Evolutionary conservation across 2,329 filamentous ascomycete genomes (phyloP).

Genomic region (Parastagonospora nodorum): DNA sequence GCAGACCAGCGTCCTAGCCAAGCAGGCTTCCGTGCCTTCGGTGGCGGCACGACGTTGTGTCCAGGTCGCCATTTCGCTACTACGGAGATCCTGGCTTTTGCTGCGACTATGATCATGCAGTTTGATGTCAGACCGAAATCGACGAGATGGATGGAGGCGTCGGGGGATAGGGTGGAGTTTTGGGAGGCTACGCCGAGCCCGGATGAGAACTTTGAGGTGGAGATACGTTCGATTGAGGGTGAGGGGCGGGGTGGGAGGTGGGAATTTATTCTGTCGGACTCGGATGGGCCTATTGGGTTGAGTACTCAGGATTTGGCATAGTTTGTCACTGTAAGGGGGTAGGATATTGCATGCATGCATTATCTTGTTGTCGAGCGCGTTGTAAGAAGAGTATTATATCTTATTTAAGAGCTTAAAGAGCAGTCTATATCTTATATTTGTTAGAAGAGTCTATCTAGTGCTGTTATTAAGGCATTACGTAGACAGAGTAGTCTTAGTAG

Average conservation of each 20-base stretch:
- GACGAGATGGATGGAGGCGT: background rate
- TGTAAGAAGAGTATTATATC: background rate
- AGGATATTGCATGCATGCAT: too few species aligned
- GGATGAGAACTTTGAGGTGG: background rate
- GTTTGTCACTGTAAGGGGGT: too few species aligned
- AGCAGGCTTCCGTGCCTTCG: conserved; percentile 33
- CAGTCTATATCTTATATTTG: background rate
- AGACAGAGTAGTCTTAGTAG: too few species aligned
- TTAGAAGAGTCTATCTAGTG: background rate
- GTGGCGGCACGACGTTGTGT: conserved; percentile 34
- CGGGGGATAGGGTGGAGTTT: conserved; percentile 8
- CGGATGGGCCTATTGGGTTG: too few species aligned
- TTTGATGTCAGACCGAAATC: conserved; percentile 29
- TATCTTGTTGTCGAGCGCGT: background rate
- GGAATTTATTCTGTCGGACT: too few species aligned
- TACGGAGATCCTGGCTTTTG: conserved; percentile 31
- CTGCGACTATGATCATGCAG: conserved; percentile 27
- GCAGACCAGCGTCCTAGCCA: conserved; percentile 7
- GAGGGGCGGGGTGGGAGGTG: too few species aligned
- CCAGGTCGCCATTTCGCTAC: conserved; percentile 42
- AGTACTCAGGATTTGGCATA: too few species aligned
- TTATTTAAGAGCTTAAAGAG: background rate
- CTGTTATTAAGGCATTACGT: too few species aligned
- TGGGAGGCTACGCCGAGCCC: conserved; percentile 14
- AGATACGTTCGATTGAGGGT: too few species aligned